phyloP scores from a whole-genome alignment of 495 filamentous ascomycete genomes.

The Penicillium flavigenum region DNA sequence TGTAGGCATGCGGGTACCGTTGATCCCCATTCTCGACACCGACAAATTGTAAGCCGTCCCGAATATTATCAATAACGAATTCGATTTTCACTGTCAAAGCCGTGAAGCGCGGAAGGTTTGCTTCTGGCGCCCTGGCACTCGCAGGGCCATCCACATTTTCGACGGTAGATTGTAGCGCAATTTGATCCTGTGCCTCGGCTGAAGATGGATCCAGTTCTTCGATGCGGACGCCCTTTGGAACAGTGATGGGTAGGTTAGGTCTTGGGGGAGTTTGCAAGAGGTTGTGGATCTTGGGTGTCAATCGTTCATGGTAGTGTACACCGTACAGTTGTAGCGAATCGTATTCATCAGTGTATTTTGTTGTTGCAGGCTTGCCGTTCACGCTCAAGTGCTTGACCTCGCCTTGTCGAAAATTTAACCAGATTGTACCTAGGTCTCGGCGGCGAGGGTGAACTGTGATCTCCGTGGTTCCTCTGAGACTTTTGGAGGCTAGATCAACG shows the following conservation, averaged over 20 bases:
- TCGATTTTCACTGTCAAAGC: constrained; percentile 65
- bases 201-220: constrained; percentile 60
- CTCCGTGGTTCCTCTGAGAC: constrained; percentile 74
- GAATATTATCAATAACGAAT: constrained; percentile 67
- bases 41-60: constrained; percentile 89
- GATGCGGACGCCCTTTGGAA: constrained; percentile 67
- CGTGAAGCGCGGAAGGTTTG: constrained; percentile 50
- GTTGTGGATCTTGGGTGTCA: constrained; percentile 62
- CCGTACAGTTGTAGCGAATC: constrained; percentile 62
- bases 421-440: constrained; percentile 65
- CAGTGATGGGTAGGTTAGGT: constrained; percentile 58
- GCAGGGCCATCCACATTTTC: constrained; percentile 42
- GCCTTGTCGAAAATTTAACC: constrained; percentile 84
- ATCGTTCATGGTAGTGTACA: constrained; percentile 77
- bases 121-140: constrained; percentile 36
- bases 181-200: constrained; percentile 51
- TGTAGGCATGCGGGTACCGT: constrained; percentile 88
- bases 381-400: constrained; percentile 68
- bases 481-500: constrained; percentile 73
- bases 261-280: constrained; percentile 58
- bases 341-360: constrained; percentile 74
- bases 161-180: constrained; percentile 39
- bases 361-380: constrained; percentile 59
- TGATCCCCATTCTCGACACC: constrained; percentile 73
- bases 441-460: constrained; percentile 72